Base-by-base conservation (phyloP, 1,284 basidiomycete genomes). In the Cutaneotrichosporon mucoides region DNA sequence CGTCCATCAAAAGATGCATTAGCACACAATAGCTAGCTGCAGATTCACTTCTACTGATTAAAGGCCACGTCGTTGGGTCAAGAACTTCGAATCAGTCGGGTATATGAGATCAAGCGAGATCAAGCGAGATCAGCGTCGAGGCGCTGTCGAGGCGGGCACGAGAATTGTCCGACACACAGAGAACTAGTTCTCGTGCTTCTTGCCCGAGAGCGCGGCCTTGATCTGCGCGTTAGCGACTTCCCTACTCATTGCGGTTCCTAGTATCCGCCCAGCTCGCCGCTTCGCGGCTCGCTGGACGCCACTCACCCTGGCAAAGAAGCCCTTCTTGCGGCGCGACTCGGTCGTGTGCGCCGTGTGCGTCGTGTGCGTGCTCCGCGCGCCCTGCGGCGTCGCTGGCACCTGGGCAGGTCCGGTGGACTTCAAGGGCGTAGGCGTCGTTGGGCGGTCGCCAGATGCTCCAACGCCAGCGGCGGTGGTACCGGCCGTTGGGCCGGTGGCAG, bases 251-350 rank as follows among this genome's bases (percentile, higher is more conserved):
- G 38, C 24, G 24, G 24, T 24, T 24, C 24, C 24, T 24, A 24
- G 24, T 24, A 24, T 24, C 24, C 24, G 24, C 24, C 24, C 24
- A 24, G 24, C 24, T 24, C 24, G 24, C 24, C 24, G 24, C 24
- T 24, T 24, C 24, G 24, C 24, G 24, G 24, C 24, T 46, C 10
- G 10, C 10, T n/a, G n/a, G 5, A 36, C 2, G 6, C 5, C 4
- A 35, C 37, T 44, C n/a, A 53, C 40, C 52, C 33, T 70, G 41
- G 52, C 38, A 42, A 68, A 63, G 64, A 70, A 67, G 46, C 66
- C 60, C 46, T 59, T 64, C 46, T 61, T 64, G 66, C 67, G 68
- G 43, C 60, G 56, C 64, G 48, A 55, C 47, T 10, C 52, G 40
- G 53, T 45, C 46, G 38, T 48, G 51, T 44, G 45, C 40, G 38